Base-by-base conservation (phyloP, 805 yeast species). In the Wickerhamia fluorescens region DNA sequence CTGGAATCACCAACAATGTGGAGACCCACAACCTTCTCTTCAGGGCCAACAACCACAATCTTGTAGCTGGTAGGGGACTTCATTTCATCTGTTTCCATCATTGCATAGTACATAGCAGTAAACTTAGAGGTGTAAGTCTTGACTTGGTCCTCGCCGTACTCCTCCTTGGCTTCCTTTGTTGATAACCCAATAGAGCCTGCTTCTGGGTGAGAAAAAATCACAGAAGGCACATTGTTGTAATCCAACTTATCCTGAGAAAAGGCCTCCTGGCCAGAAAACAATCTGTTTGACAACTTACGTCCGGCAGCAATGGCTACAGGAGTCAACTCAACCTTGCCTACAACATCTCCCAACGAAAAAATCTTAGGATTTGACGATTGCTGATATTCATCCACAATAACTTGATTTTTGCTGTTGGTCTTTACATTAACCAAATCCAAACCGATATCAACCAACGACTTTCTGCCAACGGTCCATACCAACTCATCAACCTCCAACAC, bases 281-380 rank as follows among this genome's bases (percentile, higher is more conserved):
- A 62, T 54, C 99, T 75, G 65, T 89, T 88, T 16, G 96, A 75
- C 43, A 92, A 71, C 55, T 76, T 84, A 60, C 99, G 79, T 37
- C 99, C 99, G 7, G 98, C 88, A 20, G 98, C 96, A 62, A 92
- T 92, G 21, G 98, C 98, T 24, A 87, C 96, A 6, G 99, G 99
- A 3, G 99, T 92, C 47, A 92, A 72, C 65, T 92, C 97, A 25
- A 84, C 81, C 17, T 82, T 77, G 38, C 96, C 96, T 24, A 84
- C 81, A 36, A 89, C 94, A 56, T 92, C 99, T 49, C 99, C 99
- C 25, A 92, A 64, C 2, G 98, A 80, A 53, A 71, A 85, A 40
- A 92, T 68, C 53, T 75, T 71, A 32, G 73, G 63, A 40, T 81
- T 72, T 28, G 74, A 66, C 6, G 96, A 81, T 50, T 76, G 73